phyloP scores from a whole-genome alignment of 352 stramenopile species.

The Phytophthora gonapodyides region DNA sequence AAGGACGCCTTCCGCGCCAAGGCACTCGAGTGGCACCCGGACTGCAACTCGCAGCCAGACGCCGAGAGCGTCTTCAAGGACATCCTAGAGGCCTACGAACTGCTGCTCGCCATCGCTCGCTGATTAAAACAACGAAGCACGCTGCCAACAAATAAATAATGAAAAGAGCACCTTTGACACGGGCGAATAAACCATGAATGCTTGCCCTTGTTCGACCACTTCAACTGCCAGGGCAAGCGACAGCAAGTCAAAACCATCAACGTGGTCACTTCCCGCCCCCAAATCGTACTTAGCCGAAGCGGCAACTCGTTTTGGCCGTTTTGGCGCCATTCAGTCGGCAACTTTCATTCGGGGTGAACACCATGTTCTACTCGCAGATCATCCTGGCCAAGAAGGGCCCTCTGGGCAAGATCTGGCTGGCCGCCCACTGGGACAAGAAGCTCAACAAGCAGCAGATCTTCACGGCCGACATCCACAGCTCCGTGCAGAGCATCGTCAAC shows the following conservation, averaged over 20 bases:
- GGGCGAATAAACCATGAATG: no score
- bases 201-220: no score
- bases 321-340: conserved; percentile 28
- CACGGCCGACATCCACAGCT: conserved; percentile 96
- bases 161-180: no score
- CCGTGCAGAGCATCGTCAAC: conserved; percentile 97
- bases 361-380: conserved; percentile 99
- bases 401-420: conserved; percentile 99
- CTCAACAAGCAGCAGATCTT: conserved; percentile 99
- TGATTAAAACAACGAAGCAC: conserved; percentile 4
- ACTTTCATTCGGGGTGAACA: conserved; percentile 3
- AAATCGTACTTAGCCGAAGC: conserved; percentile 13
- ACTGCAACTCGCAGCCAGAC: conserved; percentile 86
- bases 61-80: conserved; percentile 87
- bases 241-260: no score
- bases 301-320: not conserved
- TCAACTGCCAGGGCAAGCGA: no score
- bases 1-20: conserved; percentile 68
- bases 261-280: not conserved
- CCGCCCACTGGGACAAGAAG: conserved; percentile 99
- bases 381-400: conserved; percentile 99
- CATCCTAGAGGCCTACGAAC: conserved; percentile 89
- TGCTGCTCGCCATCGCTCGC: conserved; percentile 46
- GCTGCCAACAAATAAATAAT: no score
- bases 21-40: conserved; percentile 92